phyloP scores from a whole-genome alignment of 805 yeast species.

The Schizosaccharomyces octosporus region DNA sequence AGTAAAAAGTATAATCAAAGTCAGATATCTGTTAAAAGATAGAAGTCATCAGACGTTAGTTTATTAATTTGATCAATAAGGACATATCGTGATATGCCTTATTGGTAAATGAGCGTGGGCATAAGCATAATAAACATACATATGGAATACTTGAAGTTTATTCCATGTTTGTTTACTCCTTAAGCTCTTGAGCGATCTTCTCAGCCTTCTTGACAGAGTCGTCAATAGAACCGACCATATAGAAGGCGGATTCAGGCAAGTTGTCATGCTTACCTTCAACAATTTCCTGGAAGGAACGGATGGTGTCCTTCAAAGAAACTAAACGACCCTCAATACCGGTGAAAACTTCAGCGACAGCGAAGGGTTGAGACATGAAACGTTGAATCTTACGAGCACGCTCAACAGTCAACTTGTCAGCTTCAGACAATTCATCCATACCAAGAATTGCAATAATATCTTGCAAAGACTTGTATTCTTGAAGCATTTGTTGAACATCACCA shows the following conservation, averaged over 20 bases:
- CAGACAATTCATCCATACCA: slow-evolving; percentile 99
- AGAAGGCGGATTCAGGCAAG: slow-evolving; percentile 98
- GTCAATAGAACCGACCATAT: slow-evolving; percentile 99
- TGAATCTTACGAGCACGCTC: slow-evolving; percentile 99
- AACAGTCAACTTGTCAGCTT: slow-evolving; percentile 93
- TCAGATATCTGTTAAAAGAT: neutral
- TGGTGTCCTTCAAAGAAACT: slow-evolving; percentile 88
- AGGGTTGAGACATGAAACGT: slow-evolving; percentile 99
- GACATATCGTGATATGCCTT: no score
- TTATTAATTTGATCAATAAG: neutral
- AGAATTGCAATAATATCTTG: slow-evolving; percentile 99
- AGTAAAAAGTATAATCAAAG: neutral
- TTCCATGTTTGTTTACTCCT: neutral
- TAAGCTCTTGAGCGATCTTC: slow-evolving; percentile 26
- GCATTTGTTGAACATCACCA: slow-evolving; percentile 83
- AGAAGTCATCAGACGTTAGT: neutral
- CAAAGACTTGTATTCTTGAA: slow-evolving; percentile 97
- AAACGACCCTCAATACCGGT: slow-evolving; percentile 97
- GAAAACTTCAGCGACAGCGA: slow-evolving; percentile 98
- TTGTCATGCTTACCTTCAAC: slow-evolving; percentile 96
- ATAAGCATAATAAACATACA: no score
- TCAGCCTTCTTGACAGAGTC: slow-evolving; percentile 97
- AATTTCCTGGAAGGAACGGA: slow-evolving; percentile 85
- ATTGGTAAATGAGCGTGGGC: no score
- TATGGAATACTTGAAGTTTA: neutral